Evolutionary conservation across 1,139 yeast species (phyloP).

Genomic region (Blastobotrys illinoisensis): DNA sequence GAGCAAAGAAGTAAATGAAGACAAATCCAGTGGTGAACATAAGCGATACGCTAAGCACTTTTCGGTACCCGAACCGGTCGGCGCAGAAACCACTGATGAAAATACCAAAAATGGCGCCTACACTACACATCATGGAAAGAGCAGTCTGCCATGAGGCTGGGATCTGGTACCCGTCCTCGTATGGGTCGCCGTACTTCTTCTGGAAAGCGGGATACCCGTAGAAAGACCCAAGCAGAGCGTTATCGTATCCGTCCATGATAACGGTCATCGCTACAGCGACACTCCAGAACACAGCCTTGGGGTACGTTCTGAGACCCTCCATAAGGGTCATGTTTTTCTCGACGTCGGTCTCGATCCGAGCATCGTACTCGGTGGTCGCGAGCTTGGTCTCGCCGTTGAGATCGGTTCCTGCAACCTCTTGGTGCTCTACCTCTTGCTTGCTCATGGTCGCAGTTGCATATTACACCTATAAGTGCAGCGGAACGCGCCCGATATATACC

Average conservation of each 20-base stretch:
- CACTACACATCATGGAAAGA: conserved; percentile 6
- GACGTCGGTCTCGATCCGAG: conserved; percentile 3
- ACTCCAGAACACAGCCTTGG: conserved; percentile 42
- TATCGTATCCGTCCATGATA: conserved; percentile 47
- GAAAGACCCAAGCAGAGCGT: conserved; percentile 33
- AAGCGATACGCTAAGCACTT: not conserved
- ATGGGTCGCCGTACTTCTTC: conserved; percentile 30
- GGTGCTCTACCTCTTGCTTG: not conserved
- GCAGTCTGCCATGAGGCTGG: conserved; percentile 8
- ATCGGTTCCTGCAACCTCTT: not conserved
- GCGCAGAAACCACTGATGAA: conserved; percentile 39
- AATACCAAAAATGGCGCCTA: conserved; percentile 37
- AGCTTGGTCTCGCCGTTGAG: conserved; percentile 1
- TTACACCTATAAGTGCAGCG: not conserved
- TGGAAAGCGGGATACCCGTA: conserved; percentile 40
- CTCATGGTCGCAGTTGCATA: not conserved
- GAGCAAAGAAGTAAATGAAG: conserved; percentile 42
- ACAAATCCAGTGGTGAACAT: conserved; percentile 18
- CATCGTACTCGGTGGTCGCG: conserved; percentile 5
- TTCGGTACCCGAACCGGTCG: conserved; percentile 11
- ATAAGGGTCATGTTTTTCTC: conserved; percentile 42
- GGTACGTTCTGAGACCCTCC: conserved; percentile 39
- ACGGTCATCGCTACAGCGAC: conserved; percentile 38
- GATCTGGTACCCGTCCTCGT: not conserved
- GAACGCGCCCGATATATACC: not conserved